These are phyloP conservation scores for Begonia masoniana DNA, from an alignment of 306 rosid genomes.

Conservation along the genomic window DNA sequence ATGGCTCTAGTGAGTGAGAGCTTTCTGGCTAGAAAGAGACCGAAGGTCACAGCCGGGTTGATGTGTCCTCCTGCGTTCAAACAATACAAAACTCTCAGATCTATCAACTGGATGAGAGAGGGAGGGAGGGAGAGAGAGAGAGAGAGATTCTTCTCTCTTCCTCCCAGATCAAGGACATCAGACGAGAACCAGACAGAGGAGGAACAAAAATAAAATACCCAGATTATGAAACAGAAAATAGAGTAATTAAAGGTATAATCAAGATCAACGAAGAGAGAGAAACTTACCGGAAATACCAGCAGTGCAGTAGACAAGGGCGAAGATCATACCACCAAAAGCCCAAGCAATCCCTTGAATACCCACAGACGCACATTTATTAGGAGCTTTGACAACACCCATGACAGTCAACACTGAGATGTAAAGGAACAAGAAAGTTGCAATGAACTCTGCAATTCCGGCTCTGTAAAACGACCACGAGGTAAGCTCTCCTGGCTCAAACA, in stretches of 20 bases:
- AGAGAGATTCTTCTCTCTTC: not conserved
- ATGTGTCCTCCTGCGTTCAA: slow-evolving; percentile 70
- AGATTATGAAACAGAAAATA: too few relatives aligned
- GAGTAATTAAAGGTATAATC: too few relatives aligned
- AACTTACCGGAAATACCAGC: slow-evolving; percentile 79
- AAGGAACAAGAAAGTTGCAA: slow-evolving; percentile 82
- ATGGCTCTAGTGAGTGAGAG: slow-evolving; percentile 65
- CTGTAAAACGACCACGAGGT: slow-evolving; percentile 89
- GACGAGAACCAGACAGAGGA: too few relatives aligned
- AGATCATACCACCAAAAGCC: slow-evolving; percentile 99
- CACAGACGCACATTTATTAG: slow-evolving; percentile 45
- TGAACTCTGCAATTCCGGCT: slow-evolving; percentile 83
- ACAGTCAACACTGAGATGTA: slow-evolving; percentile 78
- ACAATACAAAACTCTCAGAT: slow-evolving; percentile 11
- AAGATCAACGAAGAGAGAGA: not conserved
- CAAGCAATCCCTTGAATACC: slow-evolving; percentile 94
- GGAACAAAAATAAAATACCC: too few relatives aligned
- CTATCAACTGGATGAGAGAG: not conserved
- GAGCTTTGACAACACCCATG: slow-evolving; percentile 49
- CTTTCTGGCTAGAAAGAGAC: slow-evolving; percentile 76
- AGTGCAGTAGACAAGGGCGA: slow-evolving; percentile 87
- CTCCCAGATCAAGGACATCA: too few relatives aligned
- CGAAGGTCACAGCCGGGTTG: slow-evolving; percentile 88
- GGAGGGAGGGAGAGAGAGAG: not conserved
- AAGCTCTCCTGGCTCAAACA: slow-evolving; percentile 75